Percentiles rank a stretch among this genome's conserved stretches.
Evolutionary conservation across 2,329 filamentous ascomycete species (phyloP).

Genomic region (Gremmenia infestans): DNA sequence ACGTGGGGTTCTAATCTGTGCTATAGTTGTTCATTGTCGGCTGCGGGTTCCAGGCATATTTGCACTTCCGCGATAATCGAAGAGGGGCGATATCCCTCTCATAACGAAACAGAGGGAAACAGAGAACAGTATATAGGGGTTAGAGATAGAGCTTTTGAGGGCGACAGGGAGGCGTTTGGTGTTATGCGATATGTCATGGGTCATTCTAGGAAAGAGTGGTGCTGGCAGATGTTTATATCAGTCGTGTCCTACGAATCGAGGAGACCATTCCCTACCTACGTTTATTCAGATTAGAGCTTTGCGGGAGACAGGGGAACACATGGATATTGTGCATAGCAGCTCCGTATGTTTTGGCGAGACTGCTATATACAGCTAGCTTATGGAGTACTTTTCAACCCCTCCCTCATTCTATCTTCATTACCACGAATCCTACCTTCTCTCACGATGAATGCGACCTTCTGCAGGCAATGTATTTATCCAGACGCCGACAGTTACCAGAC

Average conservation of each 20-base stretch:
- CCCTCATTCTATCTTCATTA: too few species aligned
- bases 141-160: background rate
- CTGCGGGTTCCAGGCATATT: conserved; percentile 81
- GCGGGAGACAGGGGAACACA: too few species aligned
- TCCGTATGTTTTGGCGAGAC: too few species aligned
- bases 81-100: conserved; percentile 76
- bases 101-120: conserved; percentile 8
- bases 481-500: too few species aligned
- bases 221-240: conserved; percentile 35
- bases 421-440: too few species aligned
- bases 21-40: conserved; percentile 68
- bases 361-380: too few species aligned
- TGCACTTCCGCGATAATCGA: conserved; percentile 78
- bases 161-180: conserved; percentile 20
- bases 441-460: too few species aligned
- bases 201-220: background rate
- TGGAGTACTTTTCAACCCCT: too few species aligned
- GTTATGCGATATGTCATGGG: conserved; percentile 8
- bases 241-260: background rate
- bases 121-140: background rate
- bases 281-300: too few species aligned
- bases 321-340: too few species aligned
- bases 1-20: background rate
- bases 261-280: too few species aligned
- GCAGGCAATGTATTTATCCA: too few species aligned